Evolutionary conservation across 768 basidiomycete species (phyloP), one percentile per base, ranked within the genome.

Genomic region (Favolaschia claudopus): DNA sequence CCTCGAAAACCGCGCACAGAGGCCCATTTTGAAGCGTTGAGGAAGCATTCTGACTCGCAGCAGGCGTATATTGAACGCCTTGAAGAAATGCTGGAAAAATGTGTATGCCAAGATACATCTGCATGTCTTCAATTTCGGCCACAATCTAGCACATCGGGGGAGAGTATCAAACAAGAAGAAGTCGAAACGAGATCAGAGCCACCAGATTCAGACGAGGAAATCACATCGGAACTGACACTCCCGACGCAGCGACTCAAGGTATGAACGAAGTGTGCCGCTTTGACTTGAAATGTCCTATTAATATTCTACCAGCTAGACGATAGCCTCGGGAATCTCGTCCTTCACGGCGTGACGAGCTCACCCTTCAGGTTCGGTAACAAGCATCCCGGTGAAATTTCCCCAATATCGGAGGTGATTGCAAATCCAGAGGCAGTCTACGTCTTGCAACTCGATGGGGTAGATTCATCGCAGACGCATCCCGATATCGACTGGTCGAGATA

Each of bases 401-500:
- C 14, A 32, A 37, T 12, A 22, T 17, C 40, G 5, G 24, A 34
- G 10, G 34, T 28, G 6, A 7, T 48, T 7, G 51, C 56, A 24
- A 20, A 55, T 27, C 40, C 61, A 22, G 14, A 48, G 27, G 28
- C 45, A 5, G 34, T 33, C 9, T 66, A 66, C 42, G 46, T 60
- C 22, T 32, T 66, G 8, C 53, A 38, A 7, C 36, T 66, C 6
- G 64, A 66, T 28, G 50, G 54, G 19, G 39, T 57, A 7, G 40
- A 52, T 32, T 19, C 34, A 28, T 15, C 55, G 9, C 25, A 53
- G n/a, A n/a, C 42, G 10, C 19, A 63, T 24, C 57, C 45, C 5
- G 28, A 51, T 17, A 22, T 66, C 19, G 64, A 66, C 12, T 66
- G 64, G 64, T 60, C 58, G 33, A 43, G 61, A 36, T 15, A 66